Conservation (phyloP, 192 early-diverging fungal species). For the Radiomyces spectabilis region DNA sequence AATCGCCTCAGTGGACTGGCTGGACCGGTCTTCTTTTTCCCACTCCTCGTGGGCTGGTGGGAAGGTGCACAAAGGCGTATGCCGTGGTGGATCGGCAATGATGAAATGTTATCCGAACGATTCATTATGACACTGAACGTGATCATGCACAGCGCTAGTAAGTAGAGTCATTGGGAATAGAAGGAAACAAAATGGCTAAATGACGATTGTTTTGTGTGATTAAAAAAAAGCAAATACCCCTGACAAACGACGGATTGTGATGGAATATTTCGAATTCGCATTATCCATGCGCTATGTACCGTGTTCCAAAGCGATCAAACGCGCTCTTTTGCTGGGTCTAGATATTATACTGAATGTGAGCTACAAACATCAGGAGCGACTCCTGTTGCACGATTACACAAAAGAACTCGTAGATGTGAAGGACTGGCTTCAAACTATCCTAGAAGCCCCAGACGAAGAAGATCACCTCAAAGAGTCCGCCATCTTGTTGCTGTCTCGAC, state of each 20-base stretch:
- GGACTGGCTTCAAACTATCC: too few species aligned
- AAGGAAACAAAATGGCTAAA: background rate
- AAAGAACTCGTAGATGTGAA: background rate
- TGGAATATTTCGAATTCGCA: conserved; percentile 18
- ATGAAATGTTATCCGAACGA: conserved; percentile 7
- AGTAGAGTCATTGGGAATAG: background rate
- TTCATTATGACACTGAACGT: conserved; percentile 24
- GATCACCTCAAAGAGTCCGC: too few species aligned
- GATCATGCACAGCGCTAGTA: conserved; percentile 17
- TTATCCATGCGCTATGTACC: conserved; percentile 11
- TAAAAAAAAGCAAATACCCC: conserved; percentile 18
- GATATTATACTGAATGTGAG: conserved; percentile 7
- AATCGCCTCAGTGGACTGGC: conserved; percentile 9
- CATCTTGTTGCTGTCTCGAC: too few species aligned
- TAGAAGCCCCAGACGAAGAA: too few species aligned
- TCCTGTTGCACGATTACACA: background rate
- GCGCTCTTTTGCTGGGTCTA: conserved; percentile 8
- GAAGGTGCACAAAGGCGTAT: conserved; percentile 8
- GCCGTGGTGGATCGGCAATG: conserved; percentile 15
- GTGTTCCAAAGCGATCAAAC: background rate
- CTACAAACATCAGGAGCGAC: conserved; percentile 1
- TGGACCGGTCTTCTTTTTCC: conserved; percentile 15
- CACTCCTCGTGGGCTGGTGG: conserved; percentile 26
- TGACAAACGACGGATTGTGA: conserved; percentile 11
- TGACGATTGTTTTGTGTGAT: background rate